Percentiles rank a stretch among this genome's conserved stretches.
Conservation (phyloP, 257 asterid species). For the Nemophila menziesii region DNA sequence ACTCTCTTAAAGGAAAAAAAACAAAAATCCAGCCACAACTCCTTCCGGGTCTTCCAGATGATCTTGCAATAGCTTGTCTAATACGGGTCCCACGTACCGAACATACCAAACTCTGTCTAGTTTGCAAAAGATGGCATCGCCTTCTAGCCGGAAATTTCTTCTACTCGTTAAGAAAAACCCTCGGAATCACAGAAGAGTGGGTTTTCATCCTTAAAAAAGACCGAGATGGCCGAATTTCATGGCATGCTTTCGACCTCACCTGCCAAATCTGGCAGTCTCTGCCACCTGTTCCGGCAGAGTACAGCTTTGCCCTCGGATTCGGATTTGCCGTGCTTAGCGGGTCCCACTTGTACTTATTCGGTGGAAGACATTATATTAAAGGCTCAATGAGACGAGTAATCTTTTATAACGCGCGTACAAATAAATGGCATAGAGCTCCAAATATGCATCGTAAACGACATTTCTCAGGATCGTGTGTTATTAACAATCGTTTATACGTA, state of each 20-base stretch:
- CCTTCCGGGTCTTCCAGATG: conserved; percentile 1
- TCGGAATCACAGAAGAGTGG: not conserved
- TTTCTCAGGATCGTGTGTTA: not conserved
- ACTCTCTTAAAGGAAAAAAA: conserved; percentile 30
- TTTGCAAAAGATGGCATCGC: conserved; percentile 1
- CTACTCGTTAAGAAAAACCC: not conserved
- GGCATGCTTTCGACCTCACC: not conserved
- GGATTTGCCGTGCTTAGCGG: conserved; percentile 1
- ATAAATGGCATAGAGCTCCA: conserved; percentile 4
- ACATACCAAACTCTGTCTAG: not conserved
- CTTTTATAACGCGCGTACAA: not conserved
- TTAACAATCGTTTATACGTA: not conserved
- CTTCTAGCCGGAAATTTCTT: not conserved
- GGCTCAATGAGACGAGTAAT: conserved; percentile 5
- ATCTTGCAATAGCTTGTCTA: conserved; percentile 1
- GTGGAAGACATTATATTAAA: conserved; percentile 1
- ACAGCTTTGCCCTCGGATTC: not conserved
- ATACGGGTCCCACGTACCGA: not conserved
- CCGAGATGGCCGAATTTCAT: not conserved
- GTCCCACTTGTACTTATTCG: conserved; percentile 2
- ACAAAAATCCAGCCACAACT: conserved; percentile 23
- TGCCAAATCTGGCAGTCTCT: not conserved
- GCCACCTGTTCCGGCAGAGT: conserved; percentile 1
- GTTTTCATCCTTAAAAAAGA: not conserved
- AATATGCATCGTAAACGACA: conserved; percentile 2